Conservation (phyloP, 441 rosid genomes). For the Geranium incanum region DNA sequence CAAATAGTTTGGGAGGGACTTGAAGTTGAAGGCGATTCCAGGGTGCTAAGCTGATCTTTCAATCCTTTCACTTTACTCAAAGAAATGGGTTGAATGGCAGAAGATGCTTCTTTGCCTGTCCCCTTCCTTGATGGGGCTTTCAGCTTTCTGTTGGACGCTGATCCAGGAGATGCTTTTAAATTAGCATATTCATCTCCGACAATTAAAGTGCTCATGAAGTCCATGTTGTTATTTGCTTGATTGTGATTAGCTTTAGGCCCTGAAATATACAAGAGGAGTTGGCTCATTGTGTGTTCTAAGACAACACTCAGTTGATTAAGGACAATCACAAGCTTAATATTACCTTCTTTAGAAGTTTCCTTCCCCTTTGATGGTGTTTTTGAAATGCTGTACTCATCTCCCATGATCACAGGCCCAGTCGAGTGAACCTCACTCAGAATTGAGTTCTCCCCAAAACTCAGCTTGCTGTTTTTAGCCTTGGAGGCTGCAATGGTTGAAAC, state of each 20-base stretch:
- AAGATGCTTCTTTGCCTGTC: background rate
- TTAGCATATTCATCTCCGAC: conserved; percentile 19
- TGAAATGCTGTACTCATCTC: conserved; percentile 51
- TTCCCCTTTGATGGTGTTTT: conserved; percentile 39
- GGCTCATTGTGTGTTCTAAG: background rate
- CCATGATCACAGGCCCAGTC: conserved; percentile 48
- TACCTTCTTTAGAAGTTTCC: conserved; percentile 19
- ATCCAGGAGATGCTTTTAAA: conserved; percentile 29
- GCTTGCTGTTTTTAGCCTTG: conserved; percentile 27
- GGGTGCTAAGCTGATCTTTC: conserved; percentile 23
- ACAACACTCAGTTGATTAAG: background rate
- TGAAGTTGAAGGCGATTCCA: conserved; percentile 28
- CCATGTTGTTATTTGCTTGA: background rate
- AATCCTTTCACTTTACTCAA: conserved; percentile 24
- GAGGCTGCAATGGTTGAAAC: conserved; percentile 35
- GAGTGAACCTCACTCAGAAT: conserved; percentile 50
- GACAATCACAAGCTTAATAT: too few relatives aligned
- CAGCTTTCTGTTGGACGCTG: background rate
- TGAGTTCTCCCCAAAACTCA: conserved; percentile 26
- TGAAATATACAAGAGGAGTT: background rate
- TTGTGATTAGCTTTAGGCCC: background rate
- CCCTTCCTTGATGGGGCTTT: background rate
- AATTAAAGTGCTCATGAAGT: background rate
- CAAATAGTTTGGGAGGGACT: conserved; percentile 24
- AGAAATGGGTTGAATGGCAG: conserved; percentile 22